phyloP scores from a whole-genome alignment of 768 basidiomycete species.

The Trametes elegans region DNA sequence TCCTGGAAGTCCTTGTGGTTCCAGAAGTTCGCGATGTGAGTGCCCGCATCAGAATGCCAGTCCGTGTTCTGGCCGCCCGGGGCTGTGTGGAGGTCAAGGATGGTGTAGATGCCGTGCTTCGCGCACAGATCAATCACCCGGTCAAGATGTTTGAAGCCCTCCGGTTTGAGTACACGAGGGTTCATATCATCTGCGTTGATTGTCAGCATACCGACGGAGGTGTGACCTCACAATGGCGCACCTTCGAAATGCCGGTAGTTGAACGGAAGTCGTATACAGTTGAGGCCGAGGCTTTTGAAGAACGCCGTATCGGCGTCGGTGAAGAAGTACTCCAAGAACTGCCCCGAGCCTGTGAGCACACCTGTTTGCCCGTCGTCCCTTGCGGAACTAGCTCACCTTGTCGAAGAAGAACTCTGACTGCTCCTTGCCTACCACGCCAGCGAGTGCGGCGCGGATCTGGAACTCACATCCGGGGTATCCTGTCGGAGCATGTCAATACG shows the following conservation, averaged over 20 bases:
- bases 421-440: constrained; percentile 58
- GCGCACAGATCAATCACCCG: constrained; percentile 77
- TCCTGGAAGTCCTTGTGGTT: constrained; percentile 84
- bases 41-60: constrained; percentile 78
- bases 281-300: constrained; percentile 76
- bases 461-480: constrained; percentile 76
- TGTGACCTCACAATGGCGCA: neutral
- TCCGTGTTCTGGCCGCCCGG: constrained; percentile 73
- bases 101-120: constrained; percentile 73
- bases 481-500: neutral
- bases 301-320: constrained; percentile 69
- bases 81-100: constrained; percentile 76
- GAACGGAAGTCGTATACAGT: constrained; percentile 75
- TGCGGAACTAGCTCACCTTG: constrained; percentile 45
- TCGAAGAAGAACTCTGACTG: constrained; percentile 83
- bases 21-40: constrained; percentile 74
- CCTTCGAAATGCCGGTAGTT: constrained; percentile 76
- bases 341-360: neutral
- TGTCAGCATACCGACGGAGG: too few species aligned
- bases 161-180: constrained; percentile 69
- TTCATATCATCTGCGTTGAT: constrained; percentile 72
- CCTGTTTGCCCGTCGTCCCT: constrained; percentile 35
- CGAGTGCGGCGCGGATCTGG: constrained; percentile 72
- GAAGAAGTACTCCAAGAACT: constrained; percentile 88
- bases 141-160: constrained; percentile 81